These are phyloP conservation scores for Mycosarcoma maydis DNA, from an alignment of 1,284 basidiomycete genomes.

Conservation along the genomic window DNA sequence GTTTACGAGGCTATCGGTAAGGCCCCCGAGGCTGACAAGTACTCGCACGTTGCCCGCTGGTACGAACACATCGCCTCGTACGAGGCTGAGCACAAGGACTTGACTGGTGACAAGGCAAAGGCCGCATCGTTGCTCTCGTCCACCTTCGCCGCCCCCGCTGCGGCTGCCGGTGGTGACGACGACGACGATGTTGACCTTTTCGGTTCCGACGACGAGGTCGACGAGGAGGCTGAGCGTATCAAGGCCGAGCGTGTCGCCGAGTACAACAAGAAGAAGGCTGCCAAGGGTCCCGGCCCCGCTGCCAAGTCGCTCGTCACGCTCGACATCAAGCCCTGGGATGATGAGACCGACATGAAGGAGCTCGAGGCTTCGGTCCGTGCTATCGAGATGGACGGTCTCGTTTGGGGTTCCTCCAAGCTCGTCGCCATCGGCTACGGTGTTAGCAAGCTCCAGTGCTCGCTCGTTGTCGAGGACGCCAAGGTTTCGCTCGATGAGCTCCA, in stretches of 20 bases:
- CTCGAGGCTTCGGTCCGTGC: conserved; percentile 86
- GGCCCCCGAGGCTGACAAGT: conserved; percentile 71
- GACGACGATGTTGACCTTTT: conserved; percentile 94
- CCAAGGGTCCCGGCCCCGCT: conserved; percentile 75
- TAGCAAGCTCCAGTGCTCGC: conserved; percentile 88
- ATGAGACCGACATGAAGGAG: conserved; percentile 94
- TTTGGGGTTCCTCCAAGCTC: conserved; percentile 87
- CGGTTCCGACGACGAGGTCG: conserved; percentile 88
- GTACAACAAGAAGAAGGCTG: conserved; percentile 92
- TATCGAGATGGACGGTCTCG: conserved; percentile 88
- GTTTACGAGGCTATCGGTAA: conserved; percentile 84
- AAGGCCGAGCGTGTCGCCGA: conserved; percentile 95
- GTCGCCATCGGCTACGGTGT: conserved; percentile 95
- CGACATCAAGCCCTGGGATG: conserved; percentile 98
- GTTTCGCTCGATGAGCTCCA: conserved; percentile 94
- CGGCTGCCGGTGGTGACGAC: conserved; percentile 75
- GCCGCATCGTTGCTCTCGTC: conserved; percentile 55
- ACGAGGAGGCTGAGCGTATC: conserved; percentile 90
- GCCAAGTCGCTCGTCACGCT: conserved; percentile 88
- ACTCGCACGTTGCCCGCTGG: conserved; percentile 89
- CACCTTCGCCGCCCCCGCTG: conserved; percentile 45
- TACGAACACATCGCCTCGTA: conserved; percentile 72
- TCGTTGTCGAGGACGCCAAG: conserved; percentile 96
- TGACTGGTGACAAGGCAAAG: conserved; percentile 64
- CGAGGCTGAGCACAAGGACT: conserved; percentile 61